Percentiles rank a stretch among this genome's conserved stretches.
These are phyloP conservation scores for Apophysomyces variabilis DNA, from an alignment of 371 early-diverging fungal genomes.

Conservation along the genomic window DNA sequence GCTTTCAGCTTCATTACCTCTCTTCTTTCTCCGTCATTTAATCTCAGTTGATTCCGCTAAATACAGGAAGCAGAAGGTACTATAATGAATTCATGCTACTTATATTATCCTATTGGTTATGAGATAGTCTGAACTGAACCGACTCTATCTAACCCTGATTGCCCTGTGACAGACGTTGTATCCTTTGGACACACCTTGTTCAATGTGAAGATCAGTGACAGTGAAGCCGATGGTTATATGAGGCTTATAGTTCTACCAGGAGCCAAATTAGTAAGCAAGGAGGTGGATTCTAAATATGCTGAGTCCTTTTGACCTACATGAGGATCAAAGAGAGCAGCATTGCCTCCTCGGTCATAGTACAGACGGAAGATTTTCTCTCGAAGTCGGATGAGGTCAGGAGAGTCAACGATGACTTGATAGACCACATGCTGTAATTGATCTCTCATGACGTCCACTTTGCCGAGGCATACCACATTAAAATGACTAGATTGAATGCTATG, in stretches of 20 bases:
- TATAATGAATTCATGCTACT: too few relatives aligned
- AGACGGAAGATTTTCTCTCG: conserved; percentile 57
- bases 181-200: conserved; percentile 79
- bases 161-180: conserved; percentile 65
- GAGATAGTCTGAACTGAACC: too few relatives aligned
- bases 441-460: conserved; percentile 54
- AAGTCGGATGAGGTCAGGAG: conserved; percentile 43
- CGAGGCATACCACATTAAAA: conserved; percentile 68
- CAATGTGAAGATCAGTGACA: conserved; percentile 65
- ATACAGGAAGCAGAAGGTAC: too few relatives aligned
- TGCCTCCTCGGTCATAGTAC: conserved; percentile 59
- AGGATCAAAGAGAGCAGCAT: conserved; percentile 63
- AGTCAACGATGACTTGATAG: conserved; percentile 48
- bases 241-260: conserved; percentile 61
- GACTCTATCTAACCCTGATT: neutral
- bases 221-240: conserved; percentile 78
- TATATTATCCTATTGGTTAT: too few relatives aligned
- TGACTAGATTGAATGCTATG: conserved; percentile 59
- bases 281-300: neutral
- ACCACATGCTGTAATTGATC: conserved; percentile 34
- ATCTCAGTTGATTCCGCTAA: too few relatives aligned
- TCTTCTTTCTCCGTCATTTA: too few relatives aligned
- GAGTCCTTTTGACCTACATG: conserved; percentile 25
- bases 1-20: too few relatives aligned
- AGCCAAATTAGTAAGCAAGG: neutral